A percentile compares a stretch with the other conserved stretches of the same genome.
phyloP scores from a whole-genome alignment of 345 rosid species.

The Tarenaya hassleriana region DNA sequence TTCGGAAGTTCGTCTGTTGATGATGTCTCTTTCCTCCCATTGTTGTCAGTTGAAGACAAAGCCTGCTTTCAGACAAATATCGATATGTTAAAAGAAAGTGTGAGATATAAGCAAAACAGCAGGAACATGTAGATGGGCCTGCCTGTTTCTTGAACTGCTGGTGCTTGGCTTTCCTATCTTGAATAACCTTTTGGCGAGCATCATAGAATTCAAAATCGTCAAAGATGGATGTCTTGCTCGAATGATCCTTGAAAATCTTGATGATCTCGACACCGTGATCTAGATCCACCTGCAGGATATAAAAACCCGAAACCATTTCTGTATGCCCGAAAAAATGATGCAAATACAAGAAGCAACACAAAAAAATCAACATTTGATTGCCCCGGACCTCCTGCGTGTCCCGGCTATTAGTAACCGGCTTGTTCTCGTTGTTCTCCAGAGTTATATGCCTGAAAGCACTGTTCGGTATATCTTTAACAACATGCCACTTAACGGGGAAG shows the following conservation, averaged over 20 bases:
- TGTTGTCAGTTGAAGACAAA: too few species aligned
- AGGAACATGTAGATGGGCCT: not conserved
- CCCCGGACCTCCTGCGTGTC: conserved; percentile 52
- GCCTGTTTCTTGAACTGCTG: conserved; percentile 38
- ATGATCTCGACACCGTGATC: conserved; percentile 34
- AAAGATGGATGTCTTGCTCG: conserved; percentile 33
- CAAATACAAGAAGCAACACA: not conserved
- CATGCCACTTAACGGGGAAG: conserved; percentile 25
- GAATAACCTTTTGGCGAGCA: conserved; percentile 29
- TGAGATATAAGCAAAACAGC: not conserved
- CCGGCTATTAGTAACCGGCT: conserved; percentile 54
- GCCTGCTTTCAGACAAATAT: too few species aligned
- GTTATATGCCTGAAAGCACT: conserved; percentile 42
- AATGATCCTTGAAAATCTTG: conserved; percentile 33
- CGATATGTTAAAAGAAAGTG: too few species aligned
- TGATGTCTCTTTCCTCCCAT: too few species aligned
- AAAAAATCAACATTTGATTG: not conserved
- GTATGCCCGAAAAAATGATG: not conserved
- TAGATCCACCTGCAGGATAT: conserved; percentile 27
- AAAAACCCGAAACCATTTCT: not conserved
- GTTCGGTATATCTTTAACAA: conserved; percentile 42
- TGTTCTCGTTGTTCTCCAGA: conserved; percentile 53
- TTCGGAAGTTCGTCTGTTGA: not conserved
- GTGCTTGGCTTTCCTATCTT: conserved; percentile 33
- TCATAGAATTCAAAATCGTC: conserved; percentile 46